These are phyloP conservation scores for Aspergillus caelatus DNA, from an alignment of 2,329 filamentous ascomycete species.

Conservation along the genomic window DNA sequence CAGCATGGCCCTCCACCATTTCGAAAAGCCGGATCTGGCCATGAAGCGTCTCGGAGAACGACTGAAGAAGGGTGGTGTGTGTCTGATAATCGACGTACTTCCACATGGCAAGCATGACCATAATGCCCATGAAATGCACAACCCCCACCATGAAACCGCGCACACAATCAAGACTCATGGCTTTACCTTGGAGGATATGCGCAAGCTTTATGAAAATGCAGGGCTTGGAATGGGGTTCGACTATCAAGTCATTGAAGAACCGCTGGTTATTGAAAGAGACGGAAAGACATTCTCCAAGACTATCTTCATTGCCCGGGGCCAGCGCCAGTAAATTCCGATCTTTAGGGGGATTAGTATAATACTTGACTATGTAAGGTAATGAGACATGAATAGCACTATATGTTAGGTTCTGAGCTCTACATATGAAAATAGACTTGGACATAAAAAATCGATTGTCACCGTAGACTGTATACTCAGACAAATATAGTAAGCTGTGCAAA, in stretches of 20 bases:
- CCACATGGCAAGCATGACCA: constrained; percentile 48
- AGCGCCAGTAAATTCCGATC: constrained; percentile 20
- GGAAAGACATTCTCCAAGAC: constrained; percentile 30
- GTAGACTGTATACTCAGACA: no score
- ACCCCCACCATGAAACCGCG: constrained; percentile 37
- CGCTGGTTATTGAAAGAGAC: constrained; percentile 47
- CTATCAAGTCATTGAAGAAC: constrained; percentile 57
- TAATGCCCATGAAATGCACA: constrained; percentile 16
- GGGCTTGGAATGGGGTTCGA: constrained; percentile 62
- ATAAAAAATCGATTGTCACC: background rate
- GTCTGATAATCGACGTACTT: constrained; percentile 70
- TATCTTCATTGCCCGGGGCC: constrained; percentile 37
- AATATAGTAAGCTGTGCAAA: background rate
- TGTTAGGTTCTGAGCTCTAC: background rate
- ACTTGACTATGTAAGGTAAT: background rate
- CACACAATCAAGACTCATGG: constrained; percentile 67
- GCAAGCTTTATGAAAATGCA: constrained; percentile 64
- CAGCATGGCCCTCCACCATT: constrained; percentile 68
- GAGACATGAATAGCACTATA: background rate
- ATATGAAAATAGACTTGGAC: background rate
- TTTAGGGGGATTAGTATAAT: background rate
- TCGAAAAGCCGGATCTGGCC: constrained; percentile 64
- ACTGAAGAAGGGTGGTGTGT: constrained; percentile 65
- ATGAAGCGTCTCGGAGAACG: constrained; percentile 62
- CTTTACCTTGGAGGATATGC: constrained; percentile 64